A percentile compares a stretch with the other conserved stretches of the same genome.
These are phyloP conservation scores for Talaromyces verruculosus DNA, from an alignment of 2,329 filamentous ascomycete species.

Conservation along the genomic window DNA sequence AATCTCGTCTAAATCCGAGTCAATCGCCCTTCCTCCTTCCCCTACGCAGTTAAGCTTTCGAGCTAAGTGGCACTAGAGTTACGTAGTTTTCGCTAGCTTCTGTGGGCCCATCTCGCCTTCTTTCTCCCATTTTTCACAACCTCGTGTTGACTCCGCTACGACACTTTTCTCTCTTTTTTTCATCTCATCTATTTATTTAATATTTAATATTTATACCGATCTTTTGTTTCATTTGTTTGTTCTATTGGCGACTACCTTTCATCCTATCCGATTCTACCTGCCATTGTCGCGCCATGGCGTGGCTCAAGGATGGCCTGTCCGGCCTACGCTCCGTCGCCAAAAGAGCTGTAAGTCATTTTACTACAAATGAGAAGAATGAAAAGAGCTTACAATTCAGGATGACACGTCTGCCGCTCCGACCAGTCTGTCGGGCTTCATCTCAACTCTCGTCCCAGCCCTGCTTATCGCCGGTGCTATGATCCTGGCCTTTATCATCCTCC, in stretches of 20 bases:
- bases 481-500: slow-evolving; percentile 53
- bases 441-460: slow-evolving; percentile 51
- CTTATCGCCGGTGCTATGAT: slow-evolving; percentile 48
- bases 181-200: not conserved
- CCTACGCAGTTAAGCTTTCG: not conserved
- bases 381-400: not conserved
- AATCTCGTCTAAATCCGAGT: not conserved
- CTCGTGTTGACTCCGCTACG: too few relatives aligned
- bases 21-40: not conserved
- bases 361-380: not conserved
- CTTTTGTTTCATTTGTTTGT: not conserved
- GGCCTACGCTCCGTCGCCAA: slow-evolving; percentile 12
- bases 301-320: slow-evolving; percentile 15
- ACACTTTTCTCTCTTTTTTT: not conserved
- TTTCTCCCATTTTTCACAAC: slow-evolving; percentile 9
- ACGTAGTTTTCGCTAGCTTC: not conserved
- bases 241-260: not conserved
- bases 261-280: not conserved
- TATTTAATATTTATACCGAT: not conserved
- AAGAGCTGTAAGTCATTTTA: slow-evolving; percentile 7
- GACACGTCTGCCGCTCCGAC: slow-evolving; percentile 28
- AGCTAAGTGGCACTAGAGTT: slow-evolving; percentile 2
- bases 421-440: slow-evolving; percentile 49
- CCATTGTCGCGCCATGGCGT: slow-evolving; percentile 14
- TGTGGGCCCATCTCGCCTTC: not conserved